Evolutionary conservation across 2,329 filamentous ascomycete genomes (phyloP).

Genomic region (Botrytis aclada): DNA sequence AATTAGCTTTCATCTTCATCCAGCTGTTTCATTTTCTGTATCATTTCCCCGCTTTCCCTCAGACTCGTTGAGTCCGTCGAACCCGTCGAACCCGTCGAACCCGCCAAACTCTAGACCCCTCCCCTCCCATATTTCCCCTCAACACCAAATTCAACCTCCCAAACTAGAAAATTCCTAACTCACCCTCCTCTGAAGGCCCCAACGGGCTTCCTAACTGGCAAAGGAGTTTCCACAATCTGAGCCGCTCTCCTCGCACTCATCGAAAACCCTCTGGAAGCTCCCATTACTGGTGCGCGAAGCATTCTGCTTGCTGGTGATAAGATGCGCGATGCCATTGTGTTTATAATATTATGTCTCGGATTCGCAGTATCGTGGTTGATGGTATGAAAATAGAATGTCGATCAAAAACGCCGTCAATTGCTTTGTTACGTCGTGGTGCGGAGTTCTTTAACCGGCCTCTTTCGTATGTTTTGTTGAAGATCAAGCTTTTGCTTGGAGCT

Average conservation of each 20-base stretch:
- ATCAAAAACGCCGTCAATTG: neutral
- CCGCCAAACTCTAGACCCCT: neutral
- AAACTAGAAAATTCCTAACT: slow-evolving; percentile 38
- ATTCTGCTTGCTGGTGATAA: slow-evolving; percentile 42
- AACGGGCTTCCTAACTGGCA: slow-evolving; percentile 61
- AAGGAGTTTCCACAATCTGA: slow-evolving; percentile 27
- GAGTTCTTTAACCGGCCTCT: slow-evolving; percentile 1
- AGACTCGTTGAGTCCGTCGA: neutral
- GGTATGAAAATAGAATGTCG: neutral
- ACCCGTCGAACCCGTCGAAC: neutral
- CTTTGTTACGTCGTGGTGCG: slow-evolving; percentile 6
- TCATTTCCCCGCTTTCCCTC: neutral
- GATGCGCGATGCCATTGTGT: slow-evolving; percentile 45
- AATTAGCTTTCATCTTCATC: neutral
- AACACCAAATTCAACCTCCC: neutral
- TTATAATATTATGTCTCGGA: neutral
- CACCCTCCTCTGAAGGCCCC: slow-evolving; percentile 72
- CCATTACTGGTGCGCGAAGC: slow-evolving; percentile 28
- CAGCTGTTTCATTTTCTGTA: neutral
- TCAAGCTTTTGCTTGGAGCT: slow-evolving; percentile 17
- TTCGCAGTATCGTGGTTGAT: neutral
- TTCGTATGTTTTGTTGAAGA: neutral
- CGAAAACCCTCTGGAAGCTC: neutral
- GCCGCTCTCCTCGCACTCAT: neutral
- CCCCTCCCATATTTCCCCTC: neutral